Conservation (phyloP, 495 filamentous ascomycete species). For the Parmelia sp. region DNA sequence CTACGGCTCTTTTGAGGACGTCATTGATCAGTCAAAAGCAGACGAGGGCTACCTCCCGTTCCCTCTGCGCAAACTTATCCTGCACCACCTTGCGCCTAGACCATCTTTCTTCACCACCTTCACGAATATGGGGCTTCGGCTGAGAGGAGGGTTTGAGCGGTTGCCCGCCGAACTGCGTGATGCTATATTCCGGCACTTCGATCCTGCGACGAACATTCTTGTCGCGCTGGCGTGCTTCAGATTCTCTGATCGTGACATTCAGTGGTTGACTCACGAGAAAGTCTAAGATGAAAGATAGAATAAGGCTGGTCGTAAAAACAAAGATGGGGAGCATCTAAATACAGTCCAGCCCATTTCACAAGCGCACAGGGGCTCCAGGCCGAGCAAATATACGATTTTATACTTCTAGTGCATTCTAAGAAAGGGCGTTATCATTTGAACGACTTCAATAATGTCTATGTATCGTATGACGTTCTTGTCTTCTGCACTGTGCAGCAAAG, state of each 20-base stretch:
- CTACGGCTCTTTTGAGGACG: slow-evolving; percentile 17
- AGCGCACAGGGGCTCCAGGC: not conserved
- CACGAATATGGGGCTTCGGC: slow-evolving; percentile 14
- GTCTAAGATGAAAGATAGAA: slow-evolving; percentile 4
- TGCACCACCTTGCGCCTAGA: slow-evolving; percentile 14
- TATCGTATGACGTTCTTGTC: not conserved
- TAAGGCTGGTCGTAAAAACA: no score
- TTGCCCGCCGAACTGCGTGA: slow-evolving; percentile 12
- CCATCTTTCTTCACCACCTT: slow-evolving; percentile 15
- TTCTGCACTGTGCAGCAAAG: not conserved
- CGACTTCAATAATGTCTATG: no score
- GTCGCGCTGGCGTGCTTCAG: slow-evolving; percentile 16
- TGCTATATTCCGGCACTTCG: slow-evolving; percentile 11
- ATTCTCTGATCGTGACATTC: slow-evolving; percentile 20
- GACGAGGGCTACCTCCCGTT: slow-evolving; percentile 5
- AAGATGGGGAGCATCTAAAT: not conserved
- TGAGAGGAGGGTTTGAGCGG: slow-evolving; percentile 16
- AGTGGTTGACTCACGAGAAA: slow-evolving; percentile 21
- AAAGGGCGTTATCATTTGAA: not conserved
- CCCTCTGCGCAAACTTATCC: slow-evolving; percentile 6
- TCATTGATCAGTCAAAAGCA: slow-evolving; percentile 14
- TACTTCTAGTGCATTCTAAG: not conserved
- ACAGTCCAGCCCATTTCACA: not conserved
- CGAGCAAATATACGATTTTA: not conserved
- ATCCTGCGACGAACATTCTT: slow-evolving; percentile 13